Base-by-base conservation (phyloP, 805 yeast species). In the Myxozyma geophila region DNA sequence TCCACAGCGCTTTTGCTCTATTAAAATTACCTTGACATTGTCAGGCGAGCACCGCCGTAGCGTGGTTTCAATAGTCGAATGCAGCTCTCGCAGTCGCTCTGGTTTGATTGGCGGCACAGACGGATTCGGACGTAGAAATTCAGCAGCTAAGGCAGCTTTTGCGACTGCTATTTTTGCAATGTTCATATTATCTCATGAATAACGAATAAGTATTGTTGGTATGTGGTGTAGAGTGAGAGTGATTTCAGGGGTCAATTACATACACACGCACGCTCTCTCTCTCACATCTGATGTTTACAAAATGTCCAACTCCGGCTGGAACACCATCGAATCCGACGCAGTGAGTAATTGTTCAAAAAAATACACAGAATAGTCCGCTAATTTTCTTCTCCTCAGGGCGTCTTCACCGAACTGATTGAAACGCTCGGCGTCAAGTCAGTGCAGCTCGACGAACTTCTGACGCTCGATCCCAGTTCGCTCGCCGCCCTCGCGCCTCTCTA, bases 271-370 rank as follows among this genome's bases (percentile, higher is more conserved):
- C 35, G 2, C 5, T 7, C 50, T 19, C 12, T 17, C 50, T 21
- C 33, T 17, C 10, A 13, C n/a, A n/a, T n/a, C n/a, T n/a, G n/a
- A n/a, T n/a, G n/a, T n/a, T n/a, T 46, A 28, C 28, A 28, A 28
- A 51, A 59, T 59, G 60, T 44, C 56, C 8, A 56, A 65, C 49
- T 72, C 76, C n/a, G 76, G 76, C 28, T 85, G 89, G 89, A 85
- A 84, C 69, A 84, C 88, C 0, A 84, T 85, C 44, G 88, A 85
- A 67, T 84, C 88, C 4, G 89, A 85, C 72, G 87, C 88, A 0
- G 86, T 79, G 72, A 15, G 68, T 48, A 19, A 13, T 7, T 28
- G 5, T 33, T 41, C 13, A 4, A 23, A 19, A 12, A 9, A 17
- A 19, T 23, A 44, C 54, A 8, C 9, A 59, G 15, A 12, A 13